These are phyloP conservation scores for Colletotrichum viniferum DNA, from an alignment of 2,329 filamentous ascomycete genomes.

Conservation along the genomic window DNA sequence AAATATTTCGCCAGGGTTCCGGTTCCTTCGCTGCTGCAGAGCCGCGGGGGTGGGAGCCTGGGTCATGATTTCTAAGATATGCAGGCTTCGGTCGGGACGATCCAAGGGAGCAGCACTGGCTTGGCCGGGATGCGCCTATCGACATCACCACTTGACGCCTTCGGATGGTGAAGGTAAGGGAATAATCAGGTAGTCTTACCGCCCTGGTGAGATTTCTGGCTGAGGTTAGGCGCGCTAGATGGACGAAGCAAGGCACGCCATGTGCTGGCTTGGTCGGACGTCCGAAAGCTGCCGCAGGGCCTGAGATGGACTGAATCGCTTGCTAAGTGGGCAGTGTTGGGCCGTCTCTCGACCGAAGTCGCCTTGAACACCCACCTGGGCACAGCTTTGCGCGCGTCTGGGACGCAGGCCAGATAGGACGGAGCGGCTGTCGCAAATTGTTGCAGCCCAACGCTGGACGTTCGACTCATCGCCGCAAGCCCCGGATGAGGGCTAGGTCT, in stretches of 20 bases:
- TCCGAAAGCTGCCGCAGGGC: conserved; percentile 12
- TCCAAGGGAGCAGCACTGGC: conserved; percentile 4
- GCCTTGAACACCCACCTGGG: neutral
- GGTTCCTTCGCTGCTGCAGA: neutral
- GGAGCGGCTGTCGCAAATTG: neutral
- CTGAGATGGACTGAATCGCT: neutral
- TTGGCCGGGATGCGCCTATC: neutral
- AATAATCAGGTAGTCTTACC: neutral
- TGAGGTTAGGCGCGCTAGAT: conserved; percentile 10
- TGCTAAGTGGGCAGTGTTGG: neutral
- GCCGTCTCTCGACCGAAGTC: neutral
- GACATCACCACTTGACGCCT: neutral
- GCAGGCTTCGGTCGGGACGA: conserved; percentile 9
- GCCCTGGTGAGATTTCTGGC: neutral
- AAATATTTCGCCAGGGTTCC: neutral
- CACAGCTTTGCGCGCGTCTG: neutral
- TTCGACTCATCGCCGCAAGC: neutral
- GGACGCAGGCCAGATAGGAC: neutral
- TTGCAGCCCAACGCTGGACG: neutral
- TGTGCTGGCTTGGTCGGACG: conserved; percentile 19
- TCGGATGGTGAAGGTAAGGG: neutral
- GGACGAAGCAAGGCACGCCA: conserved; percentile 12
- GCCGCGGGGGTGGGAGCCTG: neutral
- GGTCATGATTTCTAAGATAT: conserved; percentile 1
- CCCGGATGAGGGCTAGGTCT: neutral